phyloP scores from a whole-genome alignment of 2,329 filamentous ascomycete genomes.

The Cryphonectria carpinicola region DNA sequence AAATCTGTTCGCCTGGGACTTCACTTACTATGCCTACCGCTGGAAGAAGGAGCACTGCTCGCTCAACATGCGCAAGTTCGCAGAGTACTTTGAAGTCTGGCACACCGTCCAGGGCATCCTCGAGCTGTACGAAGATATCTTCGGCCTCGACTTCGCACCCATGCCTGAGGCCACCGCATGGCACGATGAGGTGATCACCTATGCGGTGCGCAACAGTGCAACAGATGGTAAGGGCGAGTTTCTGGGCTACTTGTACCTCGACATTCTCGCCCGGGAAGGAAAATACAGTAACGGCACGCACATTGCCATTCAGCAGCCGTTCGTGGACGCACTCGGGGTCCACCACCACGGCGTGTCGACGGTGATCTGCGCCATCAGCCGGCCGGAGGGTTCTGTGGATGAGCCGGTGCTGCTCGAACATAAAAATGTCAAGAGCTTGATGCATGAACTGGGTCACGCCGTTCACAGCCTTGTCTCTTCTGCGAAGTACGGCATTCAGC shows the following conservation, averaged over 20 bases:
- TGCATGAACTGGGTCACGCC: slow-evolving; percentile 6
- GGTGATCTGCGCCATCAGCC: background rate
- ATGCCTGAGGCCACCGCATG: background rate
- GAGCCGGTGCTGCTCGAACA: background rate
- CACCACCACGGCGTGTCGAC: background rate
- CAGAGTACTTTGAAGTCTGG: slow-evolving; percentile 1
- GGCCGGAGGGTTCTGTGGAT: background rate
- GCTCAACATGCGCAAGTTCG: background rate
- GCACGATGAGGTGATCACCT: background rate
- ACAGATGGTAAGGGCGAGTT: background rate
- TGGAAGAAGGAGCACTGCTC: background rate
- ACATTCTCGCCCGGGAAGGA: background rate
- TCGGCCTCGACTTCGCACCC: background rate
- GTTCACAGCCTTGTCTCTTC: slow-evolving; percentile 2
- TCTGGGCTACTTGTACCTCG: slow-evolving; percentile 4
- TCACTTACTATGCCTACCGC: background rate
- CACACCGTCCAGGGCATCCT: background rate
- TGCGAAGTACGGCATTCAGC: slow-evolving; percentile 4
- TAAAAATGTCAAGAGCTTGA: background rate
- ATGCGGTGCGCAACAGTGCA: background rate
- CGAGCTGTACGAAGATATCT: background rate
- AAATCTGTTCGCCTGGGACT: background rate
- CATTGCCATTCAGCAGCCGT: background rate
- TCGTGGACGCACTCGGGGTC: background rate
- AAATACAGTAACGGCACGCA: slow-evolving; percentile 1